Conservation (phyloP, 202 grass and related monocot genomes). For the Eragrostis tef region DNA sequence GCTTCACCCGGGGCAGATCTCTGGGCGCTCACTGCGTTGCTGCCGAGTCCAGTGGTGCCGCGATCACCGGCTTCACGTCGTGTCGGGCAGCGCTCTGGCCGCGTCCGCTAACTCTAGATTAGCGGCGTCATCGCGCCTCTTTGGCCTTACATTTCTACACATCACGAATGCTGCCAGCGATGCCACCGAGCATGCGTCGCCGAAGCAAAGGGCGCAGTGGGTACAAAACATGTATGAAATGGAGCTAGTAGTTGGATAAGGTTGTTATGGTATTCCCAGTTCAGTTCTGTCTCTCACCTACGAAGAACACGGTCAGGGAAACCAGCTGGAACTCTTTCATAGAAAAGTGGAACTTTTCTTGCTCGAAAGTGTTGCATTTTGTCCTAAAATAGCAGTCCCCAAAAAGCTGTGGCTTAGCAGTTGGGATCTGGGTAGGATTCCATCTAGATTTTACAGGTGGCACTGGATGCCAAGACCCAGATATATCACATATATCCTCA, state of each 20-base stretch:
- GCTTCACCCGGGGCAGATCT: background rate
- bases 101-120: background rate
- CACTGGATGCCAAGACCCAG: background rate
- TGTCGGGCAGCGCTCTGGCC: background rate
- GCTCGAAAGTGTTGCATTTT: background rate
- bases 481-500: background rate
- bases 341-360: background rate
- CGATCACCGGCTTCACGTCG: background rate
- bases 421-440: conserved; percentile 13
- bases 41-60: background rate
- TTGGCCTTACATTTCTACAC: background rate
- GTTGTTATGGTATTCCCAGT: background rate
- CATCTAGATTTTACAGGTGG: conserved; percentile 26
- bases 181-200: background rate
- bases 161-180: background rate
- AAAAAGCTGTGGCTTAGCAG: conserved; percentile 6
- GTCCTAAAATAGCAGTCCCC: conserved; percentile 6
- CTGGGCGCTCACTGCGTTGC: background rate
- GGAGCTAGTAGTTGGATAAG: conserved; percentile 14
- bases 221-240: background rate
- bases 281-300: background rate
- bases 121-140: background rate
- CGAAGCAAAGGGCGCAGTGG: background rate
- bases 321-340: background rate
- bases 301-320: background rate